Conservation (phyloP, 805 yeast genomes). For the Clavispora carvajalis region DNA sequence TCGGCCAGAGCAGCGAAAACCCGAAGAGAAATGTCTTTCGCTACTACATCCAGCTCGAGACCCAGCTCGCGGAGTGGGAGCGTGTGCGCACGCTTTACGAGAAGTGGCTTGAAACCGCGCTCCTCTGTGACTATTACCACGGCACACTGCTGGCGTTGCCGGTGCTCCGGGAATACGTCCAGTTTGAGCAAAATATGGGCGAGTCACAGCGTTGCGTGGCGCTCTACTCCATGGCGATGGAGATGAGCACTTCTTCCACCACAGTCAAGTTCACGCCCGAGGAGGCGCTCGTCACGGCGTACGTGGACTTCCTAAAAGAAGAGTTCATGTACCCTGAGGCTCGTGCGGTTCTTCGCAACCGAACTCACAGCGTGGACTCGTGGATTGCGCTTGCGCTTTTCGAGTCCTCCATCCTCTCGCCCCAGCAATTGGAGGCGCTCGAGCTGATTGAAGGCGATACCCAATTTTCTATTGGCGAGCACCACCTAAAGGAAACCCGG, state of each 20-base stretch:
- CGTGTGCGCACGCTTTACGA: conserved; percentile 71
- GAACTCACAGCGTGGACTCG: conserved; percentile 27
- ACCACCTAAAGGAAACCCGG: conserved; percentile 49
- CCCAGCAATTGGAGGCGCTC: conserved; percentile 41
- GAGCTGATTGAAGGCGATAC: conserved; percentile 44
- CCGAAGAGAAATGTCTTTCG: conserved; percentile 56
- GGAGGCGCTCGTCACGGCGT: conserved; percentile 24
- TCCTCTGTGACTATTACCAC: conserved; percentile 4
- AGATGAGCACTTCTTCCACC: neutral
- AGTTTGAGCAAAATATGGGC: conserved; percentile 60
- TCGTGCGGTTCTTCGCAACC: conserved; percentile 42
- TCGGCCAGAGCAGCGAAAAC: conserved; percentile 44
- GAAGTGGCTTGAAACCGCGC: conserved; percentile 46
- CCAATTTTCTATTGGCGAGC: conserved; percentile 45
- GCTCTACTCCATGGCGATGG: conserved; percentile 28
- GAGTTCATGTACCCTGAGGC: conserved; percentile 53
- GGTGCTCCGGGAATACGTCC: conserved; percentile 62
- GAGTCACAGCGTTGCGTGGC: conserved; percentile 67
- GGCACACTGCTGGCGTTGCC: conserved; percentile 1
- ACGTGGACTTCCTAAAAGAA: conserved; percentile 59
- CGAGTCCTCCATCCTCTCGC: conserved; percentile 62
- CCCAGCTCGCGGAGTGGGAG: conserved; percentile 68
- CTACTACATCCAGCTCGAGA: conserved; percentile 66
- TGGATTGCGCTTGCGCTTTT: conserved; percentile 71
- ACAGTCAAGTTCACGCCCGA: conserved; percentile 18